Percentiles rank a stretch among this genome's conserved stretches.
These are phyloP conservation scores for Saitozyma podzolica DNA, from an alignment of 768 basidiomycete species.

Conservation along the genomic window DNA sequence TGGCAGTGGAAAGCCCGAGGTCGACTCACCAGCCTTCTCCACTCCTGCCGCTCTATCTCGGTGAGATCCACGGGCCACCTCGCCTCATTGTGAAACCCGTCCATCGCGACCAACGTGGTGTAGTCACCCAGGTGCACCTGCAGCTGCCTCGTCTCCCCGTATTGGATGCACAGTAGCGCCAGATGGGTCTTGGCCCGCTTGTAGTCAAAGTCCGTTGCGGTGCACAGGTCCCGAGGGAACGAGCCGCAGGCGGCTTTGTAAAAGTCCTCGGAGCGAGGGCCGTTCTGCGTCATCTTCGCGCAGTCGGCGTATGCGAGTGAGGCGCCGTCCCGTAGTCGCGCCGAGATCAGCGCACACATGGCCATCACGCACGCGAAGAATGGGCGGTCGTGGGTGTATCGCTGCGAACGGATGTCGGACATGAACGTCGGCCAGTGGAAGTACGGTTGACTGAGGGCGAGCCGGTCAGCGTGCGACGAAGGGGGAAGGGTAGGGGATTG, in stretches of 20 bases:
- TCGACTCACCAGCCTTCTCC: constrained; percentile 38
- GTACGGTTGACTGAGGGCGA: constrained; percentile 10
- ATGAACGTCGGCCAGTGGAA: constrained; percentile 28
- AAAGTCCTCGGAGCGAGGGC: constrained; percentile 24
- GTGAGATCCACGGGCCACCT: constrained; percentile 35
- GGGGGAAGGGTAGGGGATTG: not conserved
- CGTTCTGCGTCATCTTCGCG: not conserved
- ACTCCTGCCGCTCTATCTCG: constrained; percentile 34
- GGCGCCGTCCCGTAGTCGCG: constrained; percentile 25
- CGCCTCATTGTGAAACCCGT: constrained; percentile 37
- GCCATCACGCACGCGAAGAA: constrained; percentile 28
- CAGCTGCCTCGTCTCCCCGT: constrained; percentile 25
- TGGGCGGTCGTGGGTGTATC: constrained; percentile 16
- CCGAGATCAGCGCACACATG: constrained; percentile 23
- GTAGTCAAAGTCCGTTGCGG: constrained; percentile 35
- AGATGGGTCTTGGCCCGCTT: constrained; percentile 33
- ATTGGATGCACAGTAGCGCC: constrained; percentile 36
- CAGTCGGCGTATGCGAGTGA: constrained; percentile 2
- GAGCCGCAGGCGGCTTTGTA: constrained; percentile 26
- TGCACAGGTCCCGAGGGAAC: constrained; percentile 24
- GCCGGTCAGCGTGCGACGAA: not conserved
- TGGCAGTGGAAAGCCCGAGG: not conserved
- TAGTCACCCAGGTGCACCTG: constrained; percentile 35
- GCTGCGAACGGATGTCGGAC: constrained; percentile 5
- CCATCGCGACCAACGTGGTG: constrained; percentile 25